Base-by-base conservation (phyloP, 768 basidiomycete species). In the Mycena filopes region DNA sequence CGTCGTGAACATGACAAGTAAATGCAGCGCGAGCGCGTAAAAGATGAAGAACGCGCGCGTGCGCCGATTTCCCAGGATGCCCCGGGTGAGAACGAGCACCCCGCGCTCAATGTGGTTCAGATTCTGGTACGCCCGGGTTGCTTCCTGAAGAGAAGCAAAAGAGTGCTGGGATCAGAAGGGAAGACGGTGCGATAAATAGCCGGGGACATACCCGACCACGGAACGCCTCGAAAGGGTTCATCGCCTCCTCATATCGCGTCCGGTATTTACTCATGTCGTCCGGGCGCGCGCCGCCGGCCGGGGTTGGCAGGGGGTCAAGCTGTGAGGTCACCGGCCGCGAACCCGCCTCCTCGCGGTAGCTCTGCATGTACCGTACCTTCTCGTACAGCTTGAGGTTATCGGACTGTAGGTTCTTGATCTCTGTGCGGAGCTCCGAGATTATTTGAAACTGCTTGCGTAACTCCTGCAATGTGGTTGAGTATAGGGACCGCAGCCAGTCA, bases 181-280 rank as follows among this genome's bases (percentile, higher is more conserved):
- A 36, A 47, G 41, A 61, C 26, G 48, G 9, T 45, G 31, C 46
- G 25, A 11, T 9, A 29, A 31, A 29, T 31, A 25, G 28, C 40
- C 21, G 31, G 61, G 6, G 54, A 64, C 95, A 69, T 71, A 98
- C 97, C 76, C 95, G 84, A 2, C 97, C 95, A 67, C 95, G 89
- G 84, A 99, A 99, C 9, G 92, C 95, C 77, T 98, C 96, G 74
- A 99, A 99, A 0, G 98, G 97, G 73, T 99, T 99, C 89, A 99
- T 95, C 55, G 94, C 89, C 78, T 98, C 94, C 74, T 99, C 97
- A 73, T 99, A 99, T 75, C 95, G 84, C 67, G 91, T 86, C 51
- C 90, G 89, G 77, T 99, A 99, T 74, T 89, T 93, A 71, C 91
- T 91, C 76, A 99, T 88, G 70, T 94, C 94, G 70, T 91, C 92